Evolutionary conservation across 2,329 filamentous ascomycete species (phyloP), one percentile per base, ranked within the genome.

Genomic region (Talaromyces atroroseus): DNA sequence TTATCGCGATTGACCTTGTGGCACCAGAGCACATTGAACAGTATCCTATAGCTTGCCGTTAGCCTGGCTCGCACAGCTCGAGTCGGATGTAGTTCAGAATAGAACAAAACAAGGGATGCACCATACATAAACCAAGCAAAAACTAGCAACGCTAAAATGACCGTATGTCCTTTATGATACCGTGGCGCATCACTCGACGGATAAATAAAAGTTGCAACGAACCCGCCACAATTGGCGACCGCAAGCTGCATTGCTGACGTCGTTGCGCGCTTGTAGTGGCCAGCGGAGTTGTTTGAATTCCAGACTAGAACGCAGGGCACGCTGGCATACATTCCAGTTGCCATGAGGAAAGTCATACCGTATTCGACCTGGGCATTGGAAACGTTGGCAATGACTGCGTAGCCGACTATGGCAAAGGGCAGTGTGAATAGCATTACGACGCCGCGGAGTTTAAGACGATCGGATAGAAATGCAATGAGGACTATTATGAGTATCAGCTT

Each of bases 241-340:
- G 81, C 81, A 24, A 88, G 74, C 67, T 88, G 85, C 62, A 88
- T 63, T 0, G 81, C 86, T 1, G 81, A 82, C 0, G 85, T 85
- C 0, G 85, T 88, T 0, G 86, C 85, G 14, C 86, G 74, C 67
- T 88, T 89, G 65, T 88, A 88, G 65, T 89, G 85, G 0, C 82
- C 84, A 0, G 84, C 83, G 0, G 80, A 84, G 65, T 88, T 88
- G 65, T 87, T 87, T 2, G 82, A 81, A 59, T 84, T 81, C 84
- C 85, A 88, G 1, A 80, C 84, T 10, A 88, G 71, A 2, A 86
- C 80, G 18, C 80, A 81, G 0, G 85, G 84, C 0, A 87, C 82
- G 44, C 80, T 82, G 47, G 78, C 76, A 65, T 86, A 88, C 65
- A 86, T 76, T 10, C 85, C 85, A 0, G 80, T 81, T 0, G 84